Base-by-base conservation (phyloP, 257 asterid genomes). In the Plantago ovata region DNA sequence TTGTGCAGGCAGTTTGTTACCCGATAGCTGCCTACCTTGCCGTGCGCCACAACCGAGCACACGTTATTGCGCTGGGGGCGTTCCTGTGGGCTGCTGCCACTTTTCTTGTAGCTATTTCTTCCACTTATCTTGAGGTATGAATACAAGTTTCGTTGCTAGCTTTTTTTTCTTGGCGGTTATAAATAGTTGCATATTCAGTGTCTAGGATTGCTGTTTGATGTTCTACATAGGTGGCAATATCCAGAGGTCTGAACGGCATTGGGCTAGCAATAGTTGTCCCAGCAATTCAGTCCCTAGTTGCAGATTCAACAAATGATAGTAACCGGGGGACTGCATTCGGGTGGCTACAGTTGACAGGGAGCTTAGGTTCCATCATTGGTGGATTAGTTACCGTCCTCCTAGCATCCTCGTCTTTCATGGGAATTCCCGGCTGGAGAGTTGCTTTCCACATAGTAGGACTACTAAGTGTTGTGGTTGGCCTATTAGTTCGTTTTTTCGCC, bases 271-370 rank as follows among this genome's bases (percentile, higher is more conserved):
- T 90, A 6, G 95, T 87, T 19, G 72, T 78, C 4, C 98, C 98
- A 8, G 94, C 96, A 20, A 78, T 90, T 46, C 84, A 72, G 53
- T 84, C 98, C 52, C 89, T 90, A 3, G 91, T 90, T 10, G 98
- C 98, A 0, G 98, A 90, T 53, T 84, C 89, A 22, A 87, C 94
- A 20, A 79, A 81, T 13, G 91, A 79, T 9, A 72, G 76, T 56
- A 82, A 90, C 22, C 96, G 98, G 0, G 98, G 98, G n/a, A 81
- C 82, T 10, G 98, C 96, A 38, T 90, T 90, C 7, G 98, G 96
- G 22, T 87, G 94, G 94, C 78, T 90, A n/a, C 84, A 79, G 12
- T 32, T 87, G 19, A 87, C 95, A 0, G 85, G 83, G 18, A 81
- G 78, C 77, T 19, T 82, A 3, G 97, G 97, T 21, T 73, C 94